A percentile compares a stretch with the other conserved stretches of the same genome.
Conservation (phyloP, 2,329 filamentous ascomycete genomes). For the Penicillium sp. region DNA sequence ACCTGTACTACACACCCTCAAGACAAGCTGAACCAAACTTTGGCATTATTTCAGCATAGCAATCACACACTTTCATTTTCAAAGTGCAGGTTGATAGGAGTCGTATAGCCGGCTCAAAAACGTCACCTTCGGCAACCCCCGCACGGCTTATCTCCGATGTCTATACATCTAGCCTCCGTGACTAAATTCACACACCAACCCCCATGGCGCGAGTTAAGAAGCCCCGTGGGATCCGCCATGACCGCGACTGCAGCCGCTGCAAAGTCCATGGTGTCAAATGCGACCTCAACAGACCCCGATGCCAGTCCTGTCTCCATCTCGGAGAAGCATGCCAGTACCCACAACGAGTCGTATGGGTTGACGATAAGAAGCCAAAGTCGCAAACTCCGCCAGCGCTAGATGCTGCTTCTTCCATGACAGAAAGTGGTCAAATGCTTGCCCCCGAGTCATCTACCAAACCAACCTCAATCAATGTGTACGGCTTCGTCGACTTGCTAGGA, state of each 20-base stretch:
- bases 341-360: constrained; percentile 29
- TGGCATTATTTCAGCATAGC: too few species aligned
- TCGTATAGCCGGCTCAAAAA: background rate
- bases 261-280: constrained; percentile 29
- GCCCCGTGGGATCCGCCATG: constrained; percentile 32
- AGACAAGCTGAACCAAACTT: too few species aligned
- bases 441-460: background rate
- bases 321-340: constrained; percentile 27
- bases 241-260: constrained; percentile 31
- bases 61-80: too few species aligned
- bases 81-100: background rate
- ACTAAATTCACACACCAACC: background rate
- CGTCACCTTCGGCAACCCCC: background rate
- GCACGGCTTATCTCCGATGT: constrained; percentile 1
- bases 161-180: background rate
- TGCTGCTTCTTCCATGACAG: background rate
- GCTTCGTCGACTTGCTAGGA: constrained; percentile 28
- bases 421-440: background rate
- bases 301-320: constrained; percentile 24
- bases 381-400: background rate
- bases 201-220: constrained; percentile 21
- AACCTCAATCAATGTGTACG: constrained; percentile 25
- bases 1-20: too few species aligned
- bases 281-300: constrained; percentile 32
- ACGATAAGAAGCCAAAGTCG: constrained; percentile 9